Evolutionary conservation across 2,329 filamentous ascomycete species (phyloP), one percentile per base, ranked within the genome.

Genomic region (Nigrograna mackinnonii): DNA sequence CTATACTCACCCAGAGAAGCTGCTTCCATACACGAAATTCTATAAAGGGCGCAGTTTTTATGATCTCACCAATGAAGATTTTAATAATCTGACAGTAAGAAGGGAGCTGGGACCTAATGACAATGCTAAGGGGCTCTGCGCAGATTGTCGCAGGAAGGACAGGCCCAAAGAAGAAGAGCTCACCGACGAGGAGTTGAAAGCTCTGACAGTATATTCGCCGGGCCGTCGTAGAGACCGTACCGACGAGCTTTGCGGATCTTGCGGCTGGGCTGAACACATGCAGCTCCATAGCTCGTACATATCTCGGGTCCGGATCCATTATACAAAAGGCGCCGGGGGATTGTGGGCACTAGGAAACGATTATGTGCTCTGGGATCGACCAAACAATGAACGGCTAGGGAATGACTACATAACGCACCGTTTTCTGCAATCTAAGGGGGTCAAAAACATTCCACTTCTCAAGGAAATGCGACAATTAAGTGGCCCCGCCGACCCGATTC

Each of bases 171-270:
- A n/a, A n/a, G n/a, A n/a, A n/a, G n/a, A n/a, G n/a, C n/a, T n/a
- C n/a, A n/a, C n/a, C n/a, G n/a, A n/a, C n/a, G n/a, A n/a, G n/a
- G n/a, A n/a, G n/a, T n/a, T n/a, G n/a, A n/a, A n/a, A n/a, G n/a
- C n/a, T n/a, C n/a, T n/a, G n/a, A n/a, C n/a, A n/a, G n/a, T n/a
- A n/a, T n/a, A n/a, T n/a, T n/a, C n/a, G n/a, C n/a, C n/a, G n/a
- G n/a, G n/a, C n/a, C n/a, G n/a, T n/a, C n/a, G n/a, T n/a, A n/a
- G n/a, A 18, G 11, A 30, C 5, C n/a, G n/a, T n/a, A n/a, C n/a
- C n/a, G n/a, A n/a, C n/a, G n/a, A 39, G 20, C 28, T 46, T 26
- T 46, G 44, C 35, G 34, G 44, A 36, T 35, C 39, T 14, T 46
- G 44, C 32, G 44, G 44, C 12, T 46, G 44, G 44, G 39, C 9